These are phyloP conservation scores for Geotrichum cucujoidarum DNA, from an alignment of 1,139 yeast species.

Conservation along the genomic window DNA sequence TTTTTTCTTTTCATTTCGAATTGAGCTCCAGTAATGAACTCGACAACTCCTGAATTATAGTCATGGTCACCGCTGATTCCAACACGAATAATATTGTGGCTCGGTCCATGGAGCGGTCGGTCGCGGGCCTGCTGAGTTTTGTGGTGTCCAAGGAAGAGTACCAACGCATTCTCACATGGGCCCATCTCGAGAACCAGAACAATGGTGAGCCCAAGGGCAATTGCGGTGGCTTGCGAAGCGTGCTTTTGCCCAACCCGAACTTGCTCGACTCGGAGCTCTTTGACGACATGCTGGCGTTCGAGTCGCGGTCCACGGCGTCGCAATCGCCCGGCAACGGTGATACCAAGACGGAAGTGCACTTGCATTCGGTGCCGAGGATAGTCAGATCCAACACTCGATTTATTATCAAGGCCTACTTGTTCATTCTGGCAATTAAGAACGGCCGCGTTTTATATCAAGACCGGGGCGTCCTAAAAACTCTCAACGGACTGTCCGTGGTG, in stretches of 20 bases:
- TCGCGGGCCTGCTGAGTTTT: conserved; percentile 4
- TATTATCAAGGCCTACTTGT: conserved; percentile 6
- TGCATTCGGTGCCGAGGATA: background rate
- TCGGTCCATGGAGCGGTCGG: conserved; percentile 6
- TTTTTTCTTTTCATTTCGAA: no score
- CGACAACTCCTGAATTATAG: background rate
- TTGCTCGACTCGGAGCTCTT: conserved; percentile 10
- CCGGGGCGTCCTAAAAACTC: background rate
- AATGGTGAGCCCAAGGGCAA: background rate
- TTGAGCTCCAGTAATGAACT: no score
- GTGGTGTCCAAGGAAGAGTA: conserved; percentile 13
- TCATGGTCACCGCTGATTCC: background rate
- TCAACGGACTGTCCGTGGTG: background rate
- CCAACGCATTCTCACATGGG: conserved; percentile 1
- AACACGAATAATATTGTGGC: conserved; percentile 1
- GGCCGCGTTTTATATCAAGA: background rate
- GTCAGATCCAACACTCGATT: conserved; percentile 13
- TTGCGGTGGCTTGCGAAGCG: background rate
- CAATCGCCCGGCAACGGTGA: background rate
- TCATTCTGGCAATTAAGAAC: background rate
- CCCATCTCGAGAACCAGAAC: background rate
- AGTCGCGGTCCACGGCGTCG: background rate
- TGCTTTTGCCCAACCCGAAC: conserved; percentile 11
- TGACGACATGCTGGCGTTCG: conserved; percentile 3
- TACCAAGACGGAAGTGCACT: background rate